Evolutionary conservation across 345 rosid genomes (phyloP).

Genomic region (Reutealis trisperma): DNA sequence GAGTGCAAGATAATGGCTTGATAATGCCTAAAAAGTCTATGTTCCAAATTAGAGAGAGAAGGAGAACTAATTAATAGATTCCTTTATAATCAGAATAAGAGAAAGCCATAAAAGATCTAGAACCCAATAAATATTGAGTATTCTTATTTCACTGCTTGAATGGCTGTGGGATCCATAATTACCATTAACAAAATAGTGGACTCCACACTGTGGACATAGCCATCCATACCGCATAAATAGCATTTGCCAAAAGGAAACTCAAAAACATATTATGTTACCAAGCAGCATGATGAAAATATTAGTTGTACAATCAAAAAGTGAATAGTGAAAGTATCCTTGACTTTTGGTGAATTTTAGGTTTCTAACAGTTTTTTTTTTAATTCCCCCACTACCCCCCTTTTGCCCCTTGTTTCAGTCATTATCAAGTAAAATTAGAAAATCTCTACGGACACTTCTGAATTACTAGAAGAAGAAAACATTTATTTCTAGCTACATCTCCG

Average conservation of each 20-base stretch:
- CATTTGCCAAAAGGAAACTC: background rate
- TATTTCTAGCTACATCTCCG: background rate
- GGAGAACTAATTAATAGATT: constrained; percentile 1
- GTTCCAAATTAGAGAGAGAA: background rate
- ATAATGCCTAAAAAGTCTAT: background rate
- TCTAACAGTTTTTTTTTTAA: background rate
- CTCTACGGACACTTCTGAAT: background rate
- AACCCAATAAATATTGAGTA: background rate
- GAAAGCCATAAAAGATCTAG: background rate
- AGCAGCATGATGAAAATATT: background rate
- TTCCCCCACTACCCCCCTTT: background rate
- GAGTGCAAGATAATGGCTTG: background rate
- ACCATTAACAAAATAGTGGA: background rate
- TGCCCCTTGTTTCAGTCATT: background rate
- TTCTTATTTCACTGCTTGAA: background rate
- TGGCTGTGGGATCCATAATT: background rate
- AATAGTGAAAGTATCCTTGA: background rate
- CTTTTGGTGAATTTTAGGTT: background rate
- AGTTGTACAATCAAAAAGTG: background rate
- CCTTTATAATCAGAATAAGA: background rate
- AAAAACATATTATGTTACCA: background rate
- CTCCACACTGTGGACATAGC: background rate
- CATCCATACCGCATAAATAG: background rate
- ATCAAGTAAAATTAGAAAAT: background rate
- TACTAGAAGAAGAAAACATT: background rate